Conservation (phyloP, 371 early-diverging fungal species). For the Mortierella sp. region DNA sequence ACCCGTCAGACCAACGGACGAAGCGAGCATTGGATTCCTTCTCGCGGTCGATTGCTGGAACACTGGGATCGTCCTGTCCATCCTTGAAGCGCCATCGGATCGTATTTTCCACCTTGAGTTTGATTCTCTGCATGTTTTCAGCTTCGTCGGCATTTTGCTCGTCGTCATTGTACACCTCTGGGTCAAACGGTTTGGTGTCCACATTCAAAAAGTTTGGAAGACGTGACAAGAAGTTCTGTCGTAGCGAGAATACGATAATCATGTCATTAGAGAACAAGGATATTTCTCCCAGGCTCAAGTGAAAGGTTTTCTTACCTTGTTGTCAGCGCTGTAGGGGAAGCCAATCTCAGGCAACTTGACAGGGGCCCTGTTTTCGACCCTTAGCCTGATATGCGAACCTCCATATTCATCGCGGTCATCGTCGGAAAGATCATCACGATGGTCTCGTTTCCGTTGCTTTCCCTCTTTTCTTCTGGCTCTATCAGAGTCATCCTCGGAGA, state of each 20-base stretch:
- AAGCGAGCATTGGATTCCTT: conserved; percentile 84
- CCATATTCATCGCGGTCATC: conserved; percentile 43
- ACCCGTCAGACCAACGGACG: conserved; percentile 87
- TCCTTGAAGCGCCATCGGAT: conserved; percentile 80
- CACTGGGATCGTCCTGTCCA: conserved; percentile 47
- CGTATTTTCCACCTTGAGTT: conserved; percentile 76
- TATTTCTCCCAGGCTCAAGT: too few species aligned
- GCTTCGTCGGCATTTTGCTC: conserved; percentile 57
- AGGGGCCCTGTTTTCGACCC: conserved; percentile 34
- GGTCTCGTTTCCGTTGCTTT: conserved; percentile 33
- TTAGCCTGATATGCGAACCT: conserved; percentile 14
- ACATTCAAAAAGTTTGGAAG: conserved; percentile 80
- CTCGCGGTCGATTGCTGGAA: conserved; percentile 28
- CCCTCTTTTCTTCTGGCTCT: conserved; percentile 32
- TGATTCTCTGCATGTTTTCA: conserved; percentile 57
- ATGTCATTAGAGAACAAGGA: too few species aligned
- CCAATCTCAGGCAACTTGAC: conserved; percentile 46
- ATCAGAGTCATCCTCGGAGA: conserved; percentile 46
- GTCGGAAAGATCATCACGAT: conserved; percentile 23
- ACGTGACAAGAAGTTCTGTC: conserved; percentile 73
- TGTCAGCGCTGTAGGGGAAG: conserved; percentile 38
- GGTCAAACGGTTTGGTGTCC: conserved; percentile 76
- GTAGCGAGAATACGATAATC: neutral
- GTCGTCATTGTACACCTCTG: conserved; percentile 65
- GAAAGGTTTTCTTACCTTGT: conserved; percentile 13